phyloP scores from a whole-genome alignment of 2,329 filamentous ascomycete species.

The Trichoderma asperellum region DNA sequence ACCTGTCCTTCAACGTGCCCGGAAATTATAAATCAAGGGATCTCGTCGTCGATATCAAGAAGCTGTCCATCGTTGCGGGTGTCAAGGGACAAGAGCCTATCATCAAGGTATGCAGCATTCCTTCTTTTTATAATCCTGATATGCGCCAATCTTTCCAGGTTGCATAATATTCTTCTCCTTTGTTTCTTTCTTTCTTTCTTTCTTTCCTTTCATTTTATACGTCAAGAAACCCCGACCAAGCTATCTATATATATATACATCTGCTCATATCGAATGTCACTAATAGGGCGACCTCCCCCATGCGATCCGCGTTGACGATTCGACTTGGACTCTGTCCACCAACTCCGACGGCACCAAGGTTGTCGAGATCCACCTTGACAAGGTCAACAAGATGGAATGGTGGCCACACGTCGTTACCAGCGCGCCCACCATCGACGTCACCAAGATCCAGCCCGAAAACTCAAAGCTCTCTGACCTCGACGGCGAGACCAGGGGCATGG shows the following conservation, averaged over 20 bases:
- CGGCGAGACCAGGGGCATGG: conserved; percentile 93
- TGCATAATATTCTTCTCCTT: not conserved
- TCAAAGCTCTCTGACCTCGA: conserved; percentile 91
- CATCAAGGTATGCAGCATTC: conserved; percentile 66
- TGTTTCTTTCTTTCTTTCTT: not conserved
- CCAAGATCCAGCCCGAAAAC: conserved; percentile 92
- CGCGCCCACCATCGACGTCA: conserved; percentile 91
- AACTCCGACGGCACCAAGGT: conserved; percentile 68
- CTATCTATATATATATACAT: not conserved
- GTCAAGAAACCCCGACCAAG: not conserved
- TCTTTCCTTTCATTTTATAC: not conserved
- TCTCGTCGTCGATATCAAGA: conserved; percentile 80
- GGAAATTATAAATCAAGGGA: conserved; percentile 84
- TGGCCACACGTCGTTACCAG: conserved; percentile 89
- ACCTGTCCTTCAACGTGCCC: conserved; percentile 77
- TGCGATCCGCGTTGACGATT: conserved; percentile 79
- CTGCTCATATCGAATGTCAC: not conserved
- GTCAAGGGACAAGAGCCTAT: conserved; percentile 88
- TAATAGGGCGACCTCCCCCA: conserved; percentile 81
- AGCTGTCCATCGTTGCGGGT: conserved; percentile 74
- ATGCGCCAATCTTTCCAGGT: not conserved
- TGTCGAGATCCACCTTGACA: conserved; percentile 87
- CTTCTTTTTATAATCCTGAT: not conserved
- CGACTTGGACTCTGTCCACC: conserved; percentile 87
- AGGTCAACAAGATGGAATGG: conserved; percentile 97